phyloP scores from a whole-genome alignment of 306 rosid species.

The Lathyrus aphaca region DNA sequence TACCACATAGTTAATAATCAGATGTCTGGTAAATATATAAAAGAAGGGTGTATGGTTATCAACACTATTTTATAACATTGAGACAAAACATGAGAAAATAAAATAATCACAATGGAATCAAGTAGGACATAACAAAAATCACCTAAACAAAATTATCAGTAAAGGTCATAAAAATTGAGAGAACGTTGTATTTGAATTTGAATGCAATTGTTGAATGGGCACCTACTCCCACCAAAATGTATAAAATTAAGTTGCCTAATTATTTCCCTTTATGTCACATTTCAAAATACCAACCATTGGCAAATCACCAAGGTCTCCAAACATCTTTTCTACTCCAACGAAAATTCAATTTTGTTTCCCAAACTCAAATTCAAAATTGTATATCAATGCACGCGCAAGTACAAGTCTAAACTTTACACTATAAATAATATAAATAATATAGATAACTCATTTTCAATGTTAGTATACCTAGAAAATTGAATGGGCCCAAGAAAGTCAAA shows the following conservation, averaged over 20 bases:
- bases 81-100: too few species aligned
- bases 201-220: conserved; percentile 11
- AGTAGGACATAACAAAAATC: too few species aligned
- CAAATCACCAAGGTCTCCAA: conserved; percentile 6
- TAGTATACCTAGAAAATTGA: neutral
- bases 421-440: too few species aligned
- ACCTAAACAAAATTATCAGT: too few species aligned
- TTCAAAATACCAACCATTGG: conserved; percentile 31
- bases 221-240: conserved; percentile 42
- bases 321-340: neutral
- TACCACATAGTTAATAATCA: too few species aligned
- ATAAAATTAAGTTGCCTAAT: neutral
- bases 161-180: too few species aligned
- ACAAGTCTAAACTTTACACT: neutral
- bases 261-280: conserved; percentile 2
- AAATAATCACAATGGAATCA: too few species aligned
- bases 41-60: neutral
- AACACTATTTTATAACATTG: too few species aligned
- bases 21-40: too few species aligned
- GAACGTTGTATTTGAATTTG: too few species aligned
- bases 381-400: neutral
- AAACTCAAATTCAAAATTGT: conserved; percentile 9
- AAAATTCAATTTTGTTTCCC: neutral
- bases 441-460: neutral
- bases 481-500: conserved; percentile 36